These are phyloP conservation scores for Mortierella polycephala DNA, from an alignment of 371 early-diverging fungal genomes.

Conservation along the genomic window DNA sequence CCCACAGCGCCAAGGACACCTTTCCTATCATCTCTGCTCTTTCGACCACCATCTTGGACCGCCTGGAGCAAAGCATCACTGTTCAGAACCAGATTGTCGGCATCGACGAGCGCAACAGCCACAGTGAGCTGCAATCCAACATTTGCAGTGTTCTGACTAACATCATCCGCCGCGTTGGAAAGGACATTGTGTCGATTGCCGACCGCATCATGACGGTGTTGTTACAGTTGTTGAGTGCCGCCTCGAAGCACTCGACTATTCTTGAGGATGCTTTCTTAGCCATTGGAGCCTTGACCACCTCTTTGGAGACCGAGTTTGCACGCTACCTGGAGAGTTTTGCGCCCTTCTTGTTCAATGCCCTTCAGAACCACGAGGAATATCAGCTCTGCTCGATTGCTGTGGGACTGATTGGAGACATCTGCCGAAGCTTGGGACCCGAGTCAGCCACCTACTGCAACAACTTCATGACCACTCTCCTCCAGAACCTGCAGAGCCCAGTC, in stretches of 20 bases:
- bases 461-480: constrained; percentile 87
- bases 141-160: constrained; percentile 88
- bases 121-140: constrained; percentile 90
- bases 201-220: constrained; percentile 91
- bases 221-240: constrained; percentile 72
- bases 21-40: constrained; percentile 77
- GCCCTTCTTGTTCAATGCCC: constrained; percentile 81
- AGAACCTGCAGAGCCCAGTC: constrained; percentile 79
- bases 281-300: constrained; percentile 85
- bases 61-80: constrained; percentile 77
- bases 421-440: constrained; percentile 83
- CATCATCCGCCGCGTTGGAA: constrained; percentile 78
- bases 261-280: constrained; percentile 93
- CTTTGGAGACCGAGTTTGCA: constrained; percentile 84
- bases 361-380: constrained; percentile 91
- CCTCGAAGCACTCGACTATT: constrained; percentile 84
- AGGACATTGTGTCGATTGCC: constrained; percentile 74
- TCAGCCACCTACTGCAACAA: constrained; percentile 80
- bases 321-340: constrained; percentile 89
- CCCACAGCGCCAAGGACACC: constrained; percentile 80
- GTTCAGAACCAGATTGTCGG: constrained; percentile 77
- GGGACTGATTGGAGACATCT: constrained; percentile 95
- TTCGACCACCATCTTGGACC: constrained; percentile 76
- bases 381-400: constrained; percentile 92
- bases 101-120: constrained; percentile 81